Evolutionary conservation across 164 flowering plant species (phyloP).

Genomic region (Tinospora cordifolia): DNA sequence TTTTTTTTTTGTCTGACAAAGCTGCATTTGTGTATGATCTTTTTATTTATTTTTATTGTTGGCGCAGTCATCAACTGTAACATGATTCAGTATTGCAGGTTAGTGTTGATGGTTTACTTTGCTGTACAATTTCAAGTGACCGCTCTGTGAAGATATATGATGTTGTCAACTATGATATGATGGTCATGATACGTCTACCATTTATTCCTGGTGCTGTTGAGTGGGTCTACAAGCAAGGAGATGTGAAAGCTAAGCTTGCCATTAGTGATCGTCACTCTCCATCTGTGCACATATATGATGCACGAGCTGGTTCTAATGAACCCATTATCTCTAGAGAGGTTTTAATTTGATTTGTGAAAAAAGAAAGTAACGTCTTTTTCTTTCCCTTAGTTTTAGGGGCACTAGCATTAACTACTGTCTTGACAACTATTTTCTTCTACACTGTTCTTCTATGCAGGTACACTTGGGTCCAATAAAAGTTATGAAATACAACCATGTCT

Average conservation of each 20-base stretch:
- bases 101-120: slow-evolving; percentile 87
- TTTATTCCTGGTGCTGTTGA: slow-evolving; percentile 77
- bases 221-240: slow-evolving; percentile 96
- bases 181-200: slow-evolving; percentile 90
- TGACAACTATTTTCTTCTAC: slow-evolving; percentile 1
- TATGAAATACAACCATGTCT: slow-evolving; percentile 71
- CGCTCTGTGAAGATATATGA: slow-evolving; percentile 88
- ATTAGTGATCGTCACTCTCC: slow-evolving; percentile 75
- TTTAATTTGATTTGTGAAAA: not conserved
- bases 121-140: slow-evolving; percentile 90
- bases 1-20: not conserved
- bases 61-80: slow-evolving; percentile 38
- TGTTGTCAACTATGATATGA: slow-evolving; percentile 98
- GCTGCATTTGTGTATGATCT: not conserved
- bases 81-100: slow-evolving; percentile 77
- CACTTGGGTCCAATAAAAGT: slow-evolving; percentile 71
- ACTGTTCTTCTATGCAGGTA: slow-evolving; percentile 39
- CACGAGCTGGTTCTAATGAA: slow-evolving; percentile 76
- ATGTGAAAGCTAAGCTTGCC: slow-evolving; percentile 81
- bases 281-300: slow-evolving; percentile 83
- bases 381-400: not conserved
- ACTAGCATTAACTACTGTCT: not conserved
- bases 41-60: not conserved
- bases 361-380: not conserved
- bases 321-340: slow-evolving; percentile 83